Percentiles rank a stretch among this genome's conserved stretches.
Conservation (phyloP, 257 asterid species). For the Solanum sparsipilum region DNA sequence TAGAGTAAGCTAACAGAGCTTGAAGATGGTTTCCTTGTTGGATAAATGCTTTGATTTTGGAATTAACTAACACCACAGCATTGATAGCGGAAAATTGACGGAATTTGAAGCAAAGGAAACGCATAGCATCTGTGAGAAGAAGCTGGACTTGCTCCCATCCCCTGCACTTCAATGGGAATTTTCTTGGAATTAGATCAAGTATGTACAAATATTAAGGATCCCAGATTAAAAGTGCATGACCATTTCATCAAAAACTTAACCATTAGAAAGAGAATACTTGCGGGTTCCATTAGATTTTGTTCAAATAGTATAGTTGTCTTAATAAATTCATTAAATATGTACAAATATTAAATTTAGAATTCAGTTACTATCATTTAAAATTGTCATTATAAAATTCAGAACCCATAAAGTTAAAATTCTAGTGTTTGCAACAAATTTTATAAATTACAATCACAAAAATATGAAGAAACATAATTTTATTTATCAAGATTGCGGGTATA, state of each 20-base stretch:
- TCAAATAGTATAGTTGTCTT: neutral
- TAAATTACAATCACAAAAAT: too few relatives aligned
- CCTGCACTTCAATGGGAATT: neutral
- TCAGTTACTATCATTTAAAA: neutral
- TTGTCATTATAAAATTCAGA: neutral
- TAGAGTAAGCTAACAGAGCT: constrained; percentile 43
- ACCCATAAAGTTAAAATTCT: neutral
- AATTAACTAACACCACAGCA: constrained; percentile 7
- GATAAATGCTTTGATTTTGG: constrained; percentile 35
- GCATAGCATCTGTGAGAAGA: constrained; percentile 20
- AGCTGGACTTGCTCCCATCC: neutral
- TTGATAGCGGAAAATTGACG: constrained; percentile 20
- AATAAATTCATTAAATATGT: neutral
- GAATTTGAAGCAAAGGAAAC: constrained; percentile 6
- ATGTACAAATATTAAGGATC: too few relatives aligned
- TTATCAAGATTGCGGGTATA: too few relatives aligned
- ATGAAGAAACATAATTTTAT: too few relatives aligned
- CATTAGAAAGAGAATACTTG: neutral
- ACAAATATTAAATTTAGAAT: neutral
- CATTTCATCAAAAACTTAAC: neutral
- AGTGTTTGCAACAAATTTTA: too few relatives aligned
- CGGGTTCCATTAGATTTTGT: neutral
- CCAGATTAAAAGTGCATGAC: too few relatives aligned
- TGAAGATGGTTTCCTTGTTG: constrained; percentile 35
- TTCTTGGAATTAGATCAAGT: neutral